These are phyloP conservation scores for Ettlia oleoabundans DNA, from an alignment of 139 green algal genomes.

Conservation along the genomic window DNA sequence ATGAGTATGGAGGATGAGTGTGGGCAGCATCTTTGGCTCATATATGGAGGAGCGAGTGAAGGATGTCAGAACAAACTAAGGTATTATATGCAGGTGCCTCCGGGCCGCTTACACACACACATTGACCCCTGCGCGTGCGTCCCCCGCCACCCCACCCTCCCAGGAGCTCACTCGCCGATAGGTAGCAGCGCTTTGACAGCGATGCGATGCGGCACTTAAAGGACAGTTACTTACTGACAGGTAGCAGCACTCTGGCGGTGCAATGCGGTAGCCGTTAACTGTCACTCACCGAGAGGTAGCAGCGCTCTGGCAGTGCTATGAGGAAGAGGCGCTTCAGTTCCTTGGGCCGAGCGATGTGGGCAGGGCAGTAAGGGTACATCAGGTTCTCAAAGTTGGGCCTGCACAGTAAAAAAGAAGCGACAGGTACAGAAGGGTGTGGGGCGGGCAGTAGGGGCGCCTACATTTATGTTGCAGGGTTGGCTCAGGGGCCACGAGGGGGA, in stretches of 20 bases:
- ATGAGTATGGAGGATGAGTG: not conserved
- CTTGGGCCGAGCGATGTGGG: constrained; percentile 96
- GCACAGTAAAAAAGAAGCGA: constrained; percentile 37
- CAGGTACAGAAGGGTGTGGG: not conserved
- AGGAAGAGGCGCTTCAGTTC: constrained; percentile 90
- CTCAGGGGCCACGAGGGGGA: no score
- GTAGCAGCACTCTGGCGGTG: constrained; percentile 81
- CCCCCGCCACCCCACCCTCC: not conserved
- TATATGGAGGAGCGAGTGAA: no score
- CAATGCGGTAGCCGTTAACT: not conserved
- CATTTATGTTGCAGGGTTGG: not conserved
- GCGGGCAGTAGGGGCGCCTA: not conserved
- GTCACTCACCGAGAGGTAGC: constrained; percentile 85
- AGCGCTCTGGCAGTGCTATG: constrained; percentile 86
- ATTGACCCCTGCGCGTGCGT: no score
- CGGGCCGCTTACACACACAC: no score
- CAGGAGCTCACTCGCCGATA: not conserved
- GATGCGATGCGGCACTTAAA: not conserved
- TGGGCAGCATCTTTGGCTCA: no score
- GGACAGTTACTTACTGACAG: constrained; percentile 77
- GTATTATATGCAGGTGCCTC: no score
- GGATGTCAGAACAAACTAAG: no score
- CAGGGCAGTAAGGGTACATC: constrained; percentile 95
- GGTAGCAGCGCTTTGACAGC: not conserved
- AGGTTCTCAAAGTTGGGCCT: constrained; percentile 94